Evolutionary conservation across 2,329 filamentous ascomycete species (phyloP).

Genomic region (Celoporthe dispersa): DNA sequence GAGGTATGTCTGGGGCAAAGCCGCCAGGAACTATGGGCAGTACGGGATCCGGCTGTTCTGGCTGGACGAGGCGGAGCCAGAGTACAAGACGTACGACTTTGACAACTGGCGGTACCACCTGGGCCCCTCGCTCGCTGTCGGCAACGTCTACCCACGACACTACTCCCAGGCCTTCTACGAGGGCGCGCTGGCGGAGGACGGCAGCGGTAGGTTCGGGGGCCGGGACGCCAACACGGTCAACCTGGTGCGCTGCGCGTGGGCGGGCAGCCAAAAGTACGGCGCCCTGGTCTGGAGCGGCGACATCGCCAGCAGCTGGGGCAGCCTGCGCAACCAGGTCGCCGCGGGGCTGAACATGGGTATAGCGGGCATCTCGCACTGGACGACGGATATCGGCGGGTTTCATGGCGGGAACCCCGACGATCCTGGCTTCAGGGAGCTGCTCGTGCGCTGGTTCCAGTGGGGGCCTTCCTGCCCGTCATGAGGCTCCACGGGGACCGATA

Average conservation of each 20-base stretch:
- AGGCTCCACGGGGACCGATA: slow-evolving; percentile 69
- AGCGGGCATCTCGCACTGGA: slow-evolving; percentile 69
- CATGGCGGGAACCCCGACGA: slow-evolving; percentile 65
- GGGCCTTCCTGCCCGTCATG: slow-evolving; percentile 70
- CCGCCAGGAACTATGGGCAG: slow-evolving; percentile 63
- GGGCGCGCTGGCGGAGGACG: slow-evolving; percentile 53
- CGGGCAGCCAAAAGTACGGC: slow-evolving; percentile 64
- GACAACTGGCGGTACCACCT: slow-evolving; percentile 66
- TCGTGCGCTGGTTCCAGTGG: slow-evolving; percentile 73
- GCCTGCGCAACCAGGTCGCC: slow-evolving; percentile 62
- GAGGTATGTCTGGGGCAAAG: slow-evolving; percentile 62
- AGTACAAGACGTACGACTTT: slow-evolving; percentile 68
- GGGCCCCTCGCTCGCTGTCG: slow-evolving; percentile 54
- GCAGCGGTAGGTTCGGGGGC: slow-evolving; percentile 24
- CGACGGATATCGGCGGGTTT: slow-evolving; percentile 72
- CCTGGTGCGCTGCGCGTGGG: slow-evolving; percentile 54
- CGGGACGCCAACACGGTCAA: slow-evolving; percentile 56
- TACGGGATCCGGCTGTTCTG: slow-evolving; percentile 69
- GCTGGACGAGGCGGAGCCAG: slow-evolving; percentile 72
- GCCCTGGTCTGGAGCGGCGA: slow-evolving; percentile 71
- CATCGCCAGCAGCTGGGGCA: slow-evolving; percentile 66
- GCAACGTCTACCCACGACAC: slow-evolving; percentile 63
- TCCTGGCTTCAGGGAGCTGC: slow-evolving; percentile 62
- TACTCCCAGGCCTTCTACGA: slow-evolving; percentile 66
- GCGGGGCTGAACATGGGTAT: slow-evolving; percentile 70